phyloP scores from a whole-genome alignment of 2,329 filamentous ascomycete genomes.

The Teratosphaeria epicoccoides region DNA sequence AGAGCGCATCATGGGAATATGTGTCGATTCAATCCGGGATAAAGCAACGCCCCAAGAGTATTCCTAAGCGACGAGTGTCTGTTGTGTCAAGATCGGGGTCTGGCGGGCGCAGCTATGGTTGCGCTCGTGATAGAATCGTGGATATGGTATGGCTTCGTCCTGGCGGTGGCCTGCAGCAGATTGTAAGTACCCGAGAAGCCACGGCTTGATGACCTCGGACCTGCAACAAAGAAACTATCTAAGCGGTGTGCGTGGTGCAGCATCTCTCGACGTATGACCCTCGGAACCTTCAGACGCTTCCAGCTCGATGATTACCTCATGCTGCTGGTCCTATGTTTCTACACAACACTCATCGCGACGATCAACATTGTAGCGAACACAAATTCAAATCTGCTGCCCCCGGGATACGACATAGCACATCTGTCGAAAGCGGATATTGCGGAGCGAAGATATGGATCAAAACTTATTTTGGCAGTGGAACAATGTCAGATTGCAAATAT shows the following conservation, averaged over 20 bases:
- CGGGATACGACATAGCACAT: constrained; percentile 34
- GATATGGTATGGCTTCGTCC: constrained; percentile 36
- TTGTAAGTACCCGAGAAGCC: constrained; percentile 25
- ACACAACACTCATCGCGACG: constrained; percentile 41
- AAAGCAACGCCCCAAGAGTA: constrained; percentile 11
- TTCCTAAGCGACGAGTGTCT: constrained; percentile 1
- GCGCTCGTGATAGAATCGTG: constrained; percentile 34
- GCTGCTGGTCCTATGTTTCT: constrained; percentile 39
- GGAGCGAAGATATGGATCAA: constrained; percentile 25
- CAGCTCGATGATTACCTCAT: constrained; percentile 50
- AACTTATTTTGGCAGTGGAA: constrained; percentile 30
- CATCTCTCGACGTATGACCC: constrained; percentile 34
- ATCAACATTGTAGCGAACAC: constrained; percentile 34
- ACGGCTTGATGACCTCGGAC: constrained; percentile 1
- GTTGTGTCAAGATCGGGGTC: background rate
- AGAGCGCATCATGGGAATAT: background rate
- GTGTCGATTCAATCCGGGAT: constrained; percentile 1
- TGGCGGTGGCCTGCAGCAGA: constrained; percentile 31
- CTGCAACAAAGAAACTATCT: constrained; percentile 1
- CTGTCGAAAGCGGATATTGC: constrained; percentile 21
- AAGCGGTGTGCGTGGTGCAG: constrained; percentile 16
- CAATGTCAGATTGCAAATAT: constrained; percentile 27
- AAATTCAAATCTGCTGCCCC: constrained; percentile 35
- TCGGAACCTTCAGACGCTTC: constrained; percentile 39
- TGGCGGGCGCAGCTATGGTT: constrained; percentile 17